Evolutionary conservation across 129 eudicot genomes (phyloP), one percentile per base, ranked within the genome.

Genomic region (Centrapalus pauciflorus): DNA sequence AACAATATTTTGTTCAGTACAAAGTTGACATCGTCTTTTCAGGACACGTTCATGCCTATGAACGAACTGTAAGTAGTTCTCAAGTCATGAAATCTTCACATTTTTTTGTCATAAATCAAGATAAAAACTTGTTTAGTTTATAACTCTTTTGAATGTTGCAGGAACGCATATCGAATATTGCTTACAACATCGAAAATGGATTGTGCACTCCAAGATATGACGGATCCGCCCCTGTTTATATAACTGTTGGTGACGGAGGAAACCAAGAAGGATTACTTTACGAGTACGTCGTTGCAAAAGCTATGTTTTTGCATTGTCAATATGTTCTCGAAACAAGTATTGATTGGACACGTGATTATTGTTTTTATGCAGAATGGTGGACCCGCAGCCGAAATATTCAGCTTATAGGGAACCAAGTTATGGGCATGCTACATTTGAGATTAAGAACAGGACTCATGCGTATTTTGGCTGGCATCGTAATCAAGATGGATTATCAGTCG

Each of bases 11-110:
- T 33, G 99, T 93, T 58, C 27, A 84, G 67, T 84, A 93, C 77
- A 84, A 89, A 59, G 96, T 89, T 20, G 99, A 93, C 54, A 93
- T 84, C 17, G 88, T 93, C 51, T 89, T 93, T 77, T 83, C 99
- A 23, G 99, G 99, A 50, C 99, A 93, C 37, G 99, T 93, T 29
- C 99, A 93, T 61, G 95, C 99, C 11, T 93, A 93, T 5, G 99
- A 93, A 71, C 79, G 96, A 77, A 83, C 99, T 16, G 99, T 93
- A 81, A 83, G 96, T 67, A 5, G 37, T 58, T 23, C 0, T 32
- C 14, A n/a, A n/a, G n/a, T n/a, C n/a, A n/a, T n/a, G n/a, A 40
- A 6, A 16, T 7, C 16, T 24, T 56, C 37, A 4, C 9, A n/a
- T 20, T n/a, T 43, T n/a, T 43, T 10, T 24, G 2, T 38, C 16